Evolutionary conservation across 2,329 filamentous ascomycete species (phyloP).

Genomic region (Arthrinium phaeospermum): DNA sequence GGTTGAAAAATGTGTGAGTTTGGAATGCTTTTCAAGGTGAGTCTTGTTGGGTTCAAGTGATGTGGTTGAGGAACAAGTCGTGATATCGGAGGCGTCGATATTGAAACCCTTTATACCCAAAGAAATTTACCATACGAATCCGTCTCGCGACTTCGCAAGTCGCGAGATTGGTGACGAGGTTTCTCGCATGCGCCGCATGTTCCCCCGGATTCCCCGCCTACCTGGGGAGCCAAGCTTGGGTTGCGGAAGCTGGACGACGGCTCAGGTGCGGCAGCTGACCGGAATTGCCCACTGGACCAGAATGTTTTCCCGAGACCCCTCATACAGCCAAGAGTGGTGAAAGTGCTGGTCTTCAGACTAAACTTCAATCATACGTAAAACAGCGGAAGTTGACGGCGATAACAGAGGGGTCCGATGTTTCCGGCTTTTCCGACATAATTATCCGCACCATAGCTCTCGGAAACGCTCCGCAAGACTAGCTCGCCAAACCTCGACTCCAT

Average conservation of each 20-base stretch:
- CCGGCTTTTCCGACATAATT: not conserved
- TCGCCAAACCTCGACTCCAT: not conserved
- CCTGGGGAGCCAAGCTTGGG: not conserved
- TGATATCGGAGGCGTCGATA: not conserved
- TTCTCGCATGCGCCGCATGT: not conserved
- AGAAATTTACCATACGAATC: not conserved
- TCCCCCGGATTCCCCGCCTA: not conserved
- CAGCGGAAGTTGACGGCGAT: not conserved
- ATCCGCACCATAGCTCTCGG: not conserved
- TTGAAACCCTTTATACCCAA: not conserved
- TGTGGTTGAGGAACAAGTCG: not conserved
- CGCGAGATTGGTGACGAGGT: not conserved
- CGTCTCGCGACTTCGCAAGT: not conserved
- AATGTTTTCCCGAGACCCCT: not conserved
- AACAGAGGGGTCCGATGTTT: not conserved
- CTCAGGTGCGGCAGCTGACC: not conserved
- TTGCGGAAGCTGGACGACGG: not conserved
- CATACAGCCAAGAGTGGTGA: not conserved
- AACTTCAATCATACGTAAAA: no score
- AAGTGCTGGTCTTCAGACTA: no score
- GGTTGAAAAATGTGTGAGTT: not conserved
- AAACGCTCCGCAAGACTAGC: not conserved
- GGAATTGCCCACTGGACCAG: not conserved
- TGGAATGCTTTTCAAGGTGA: no score
- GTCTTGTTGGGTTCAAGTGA: not conserved